Evolutionary conservation across 495 filamentous ascomycete species (phyloP).

Genomic region (Tetracladium setigerum): DNA sequence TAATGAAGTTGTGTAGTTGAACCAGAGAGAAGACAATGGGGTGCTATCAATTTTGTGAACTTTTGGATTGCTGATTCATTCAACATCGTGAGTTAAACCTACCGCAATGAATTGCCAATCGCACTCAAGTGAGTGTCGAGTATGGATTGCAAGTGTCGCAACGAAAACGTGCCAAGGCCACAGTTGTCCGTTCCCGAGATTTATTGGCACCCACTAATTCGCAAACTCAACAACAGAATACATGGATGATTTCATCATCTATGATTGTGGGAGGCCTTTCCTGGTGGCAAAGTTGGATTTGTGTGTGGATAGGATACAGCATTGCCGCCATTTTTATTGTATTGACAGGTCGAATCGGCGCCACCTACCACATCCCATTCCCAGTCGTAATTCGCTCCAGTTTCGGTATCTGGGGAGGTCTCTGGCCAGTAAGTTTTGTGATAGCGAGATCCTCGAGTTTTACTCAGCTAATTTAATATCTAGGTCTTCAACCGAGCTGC

Average conservation of each 20-base stretch:
- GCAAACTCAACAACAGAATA: constrained; percentile 46
- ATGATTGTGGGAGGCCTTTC: constrained; percentile 70
- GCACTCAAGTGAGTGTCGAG: too few relatives aligned
- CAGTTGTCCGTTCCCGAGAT: too few relatives aligned
- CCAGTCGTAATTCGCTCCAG: constrained; percentile 68
- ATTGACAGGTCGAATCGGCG: constrained; percentile 75
- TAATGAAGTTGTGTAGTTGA: constrained; percentile 46
- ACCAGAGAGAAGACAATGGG: constrained; percentile 78
- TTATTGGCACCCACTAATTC: constrained; percentile 20
- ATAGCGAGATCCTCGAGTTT: too few relatives aligned
- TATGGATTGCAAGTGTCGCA: too few relatives aligned
- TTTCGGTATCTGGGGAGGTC: constrained; percentile 80
- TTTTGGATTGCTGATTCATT: constrained; percentile 94
- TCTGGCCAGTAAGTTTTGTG: constrained; percentile 65
- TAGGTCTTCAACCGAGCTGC: constrained; percentile 72
- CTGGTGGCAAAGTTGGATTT: constrained; percentile 96
- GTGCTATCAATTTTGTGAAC: constrained; percentile 78
- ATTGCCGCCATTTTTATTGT: constrained; percentile 70
- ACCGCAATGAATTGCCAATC: too few relatives aligned
- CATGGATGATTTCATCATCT: constrained; percentile 92
- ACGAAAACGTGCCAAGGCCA: too few relatives aligned
- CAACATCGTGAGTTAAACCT: constrained; percentile 59
- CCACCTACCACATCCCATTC: constrained; percentile 85
- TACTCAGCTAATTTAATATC: too few relatives aligned
- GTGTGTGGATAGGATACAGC: constrained; percentile 77